Conservation (phyloP, 306 rosid species). For the Arachis stenosperma region DNA sequence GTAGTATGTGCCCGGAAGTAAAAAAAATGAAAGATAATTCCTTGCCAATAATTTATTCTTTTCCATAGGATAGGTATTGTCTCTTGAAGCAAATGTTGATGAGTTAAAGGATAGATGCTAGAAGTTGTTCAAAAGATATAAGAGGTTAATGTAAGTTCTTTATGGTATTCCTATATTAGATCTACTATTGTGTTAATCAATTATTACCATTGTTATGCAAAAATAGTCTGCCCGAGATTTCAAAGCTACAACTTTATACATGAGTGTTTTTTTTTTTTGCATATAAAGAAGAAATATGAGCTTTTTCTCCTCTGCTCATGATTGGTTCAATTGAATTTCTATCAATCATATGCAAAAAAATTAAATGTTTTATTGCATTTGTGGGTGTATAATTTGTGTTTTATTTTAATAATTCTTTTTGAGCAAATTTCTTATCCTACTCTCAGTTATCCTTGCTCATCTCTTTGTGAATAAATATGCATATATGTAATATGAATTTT, state of each 20-base stretch:
- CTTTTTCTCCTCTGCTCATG: slow-evolving; percentile 30
- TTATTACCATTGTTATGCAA: background rate
- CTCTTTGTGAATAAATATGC: slow-evolving; percentile 10
- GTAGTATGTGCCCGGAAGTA: background rate
- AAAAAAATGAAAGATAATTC: slow-evolving; percentile 3
- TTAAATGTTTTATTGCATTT: slow-evolving; percentile 20
- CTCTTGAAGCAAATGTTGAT: slow-evolving; percentile 71
- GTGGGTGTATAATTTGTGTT: slow-evolving; percentile 2
- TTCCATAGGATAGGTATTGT: slow-evolving; percentile 49
- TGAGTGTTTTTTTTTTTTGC: slow-evolving; percentile 6
- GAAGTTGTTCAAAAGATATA: slow-evolving; percentile 65
- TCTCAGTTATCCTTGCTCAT: slow-evolving; percentile 3
- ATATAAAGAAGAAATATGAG: background rate
- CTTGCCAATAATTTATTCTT: slow-evolving; percentile 13
- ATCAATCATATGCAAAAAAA: slow-evolving; percentile 23
- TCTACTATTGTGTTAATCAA: slow-evolving; percentile 18
- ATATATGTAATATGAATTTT: background rate
- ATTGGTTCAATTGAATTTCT: slow-evolving; percentile 29
- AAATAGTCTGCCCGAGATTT: slow-evolving; percentile 8
- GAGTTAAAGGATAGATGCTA: slow-evolving; percentile 84
- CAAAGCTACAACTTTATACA: slow-evolving; percentile 8
- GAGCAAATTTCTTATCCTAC: slow-evolving; percentile 18
- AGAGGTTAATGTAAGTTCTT: slow-evolving; percentile 76
- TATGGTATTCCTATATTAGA: slow-evolving; percentile 7
- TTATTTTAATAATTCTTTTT: slow-evolving; percentile 24